A percentile compares a stretch with the other conserved stretches of the same genome.
Conservation (phyloP, 805 yeast species). For the Pichia kluyveri region DNA sequence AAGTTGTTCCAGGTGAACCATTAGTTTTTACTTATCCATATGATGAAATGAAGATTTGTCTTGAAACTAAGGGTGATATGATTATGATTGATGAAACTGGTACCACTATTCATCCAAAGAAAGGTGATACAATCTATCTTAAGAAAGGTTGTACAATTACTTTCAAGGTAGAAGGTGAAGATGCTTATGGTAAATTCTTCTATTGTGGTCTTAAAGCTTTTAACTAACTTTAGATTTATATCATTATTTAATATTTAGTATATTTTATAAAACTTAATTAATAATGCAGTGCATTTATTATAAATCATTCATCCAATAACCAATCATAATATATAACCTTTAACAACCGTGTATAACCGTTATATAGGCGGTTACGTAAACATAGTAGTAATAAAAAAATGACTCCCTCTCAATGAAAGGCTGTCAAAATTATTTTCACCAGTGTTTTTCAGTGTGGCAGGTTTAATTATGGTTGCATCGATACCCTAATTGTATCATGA, state of each 20-base stretch:
- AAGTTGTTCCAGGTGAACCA: slow-evolving; percentile 2
- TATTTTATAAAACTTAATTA: neutral
- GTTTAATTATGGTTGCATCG: too few relatives aligned
- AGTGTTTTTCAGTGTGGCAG: too few relatives aligned
- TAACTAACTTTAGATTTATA: neutral
- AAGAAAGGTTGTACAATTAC: slow-evolving; percentile 57
- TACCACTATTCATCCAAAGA: slow-evolving; percentile 41
- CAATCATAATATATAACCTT: too few relatives aligned
- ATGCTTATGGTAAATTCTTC: slow-evolving; percentile 50
- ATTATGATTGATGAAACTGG: slow-evolving; percentile 55
- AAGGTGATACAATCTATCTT: slow-evolving; percentile 61
- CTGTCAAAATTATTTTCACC: too few relatives aligned
- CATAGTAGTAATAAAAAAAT: too few relatives aligned
- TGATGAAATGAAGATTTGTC: slow-evolving; percentile 43
- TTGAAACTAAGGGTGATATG: slow-evolving; percentile 57
- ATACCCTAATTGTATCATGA: too few relatives aligned
- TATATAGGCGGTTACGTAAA: too few relatives aligned
- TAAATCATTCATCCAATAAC: too few relatives aligned
- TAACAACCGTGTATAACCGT: too few relatives aligned
- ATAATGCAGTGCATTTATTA: neutral
- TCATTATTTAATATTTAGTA: neutral
- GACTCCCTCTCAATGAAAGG: too few relatives aligned
- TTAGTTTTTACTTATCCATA: slow-evolving; percentile 6
- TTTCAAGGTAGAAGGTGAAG: slow-evolving; percentile 38
- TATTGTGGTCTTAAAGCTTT: slow-evolving; percentile 40